phyloP scores from a whole-genome alignment of 192 early-diverging fungal species.

The Backusella luteola region DNA sequence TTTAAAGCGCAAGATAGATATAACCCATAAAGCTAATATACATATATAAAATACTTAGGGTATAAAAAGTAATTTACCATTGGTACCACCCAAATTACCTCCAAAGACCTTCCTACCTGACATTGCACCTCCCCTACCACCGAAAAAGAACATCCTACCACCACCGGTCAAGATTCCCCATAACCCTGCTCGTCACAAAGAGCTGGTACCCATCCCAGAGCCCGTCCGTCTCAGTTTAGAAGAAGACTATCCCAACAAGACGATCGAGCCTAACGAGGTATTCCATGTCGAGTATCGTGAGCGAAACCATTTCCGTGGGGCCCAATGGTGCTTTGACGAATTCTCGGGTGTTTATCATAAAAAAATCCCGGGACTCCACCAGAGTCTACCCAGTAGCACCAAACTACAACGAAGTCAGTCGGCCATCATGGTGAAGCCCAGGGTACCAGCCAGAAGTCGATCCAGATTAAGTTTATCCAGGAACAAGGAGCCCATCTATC shows the following conservation, averaged over 20 bases:
- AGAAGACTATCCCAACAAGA: background rate
- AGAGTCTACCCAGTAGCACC: background rate
- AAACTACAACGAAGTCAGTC: background rate
- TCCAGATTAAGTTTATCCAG: background rate
- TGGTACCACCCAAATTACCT: background rate
- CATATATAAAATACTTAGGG: background rate
- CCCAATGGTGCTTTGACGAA: conserved; percentile 31
- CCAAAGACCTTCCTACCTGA: background rate
- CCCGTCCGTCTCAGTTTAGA: background rate
- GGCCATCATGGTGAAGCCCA: background rate
- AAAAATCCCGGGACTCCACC: background rate
- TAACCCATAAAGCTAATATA: background rate
- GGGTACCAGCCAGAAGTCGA: background rate
- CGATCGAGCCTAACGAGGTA: background rate
- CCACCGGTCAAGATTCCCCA: background rate
- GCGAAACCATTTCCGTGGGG: background rate
- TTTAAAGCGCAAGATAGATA: background rate
- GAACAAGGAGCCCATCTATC: background rate
- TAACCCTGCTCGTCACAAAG: background rate
- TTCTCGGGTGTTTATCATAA: conserved; percentile 25
- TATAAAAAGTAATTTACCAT: background rate
- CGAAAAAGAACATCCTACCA: background rate
- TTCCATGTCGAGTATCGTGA: conserved; percentile 18
- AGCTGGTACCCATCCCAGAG: background rate
- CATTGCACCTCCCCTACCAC: background rate